Evolutionary conservation across 768 basidiomycete species (phyloP), one percentile per base, ranked within the genome.

Genomic region (Hortiboletus campestris): DNA sequence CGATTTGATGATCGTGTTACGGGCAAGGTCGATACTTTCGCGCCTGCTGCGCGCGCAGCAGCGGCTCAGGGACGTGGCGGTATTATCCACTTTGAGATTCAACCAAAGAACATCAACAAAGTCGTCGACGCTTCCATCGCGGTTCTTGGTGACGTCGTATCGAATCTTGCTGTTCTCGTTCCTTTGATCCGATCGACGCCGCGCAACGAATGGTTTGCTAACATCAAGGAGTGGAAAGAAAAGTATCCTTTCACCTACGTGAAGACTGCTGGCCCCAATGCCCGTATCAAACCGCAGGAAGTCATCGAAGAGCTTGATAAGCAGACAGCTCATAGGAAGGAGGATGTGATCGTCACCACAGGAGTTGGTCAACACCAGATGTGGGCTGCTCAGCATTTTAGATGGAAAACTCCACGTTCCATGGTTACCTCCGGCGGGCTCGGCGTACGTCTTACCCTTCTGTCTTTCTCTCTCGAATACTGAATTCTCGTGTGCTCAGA

Each of bases 361-460:
- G 97, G 97, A 63, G 97, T 99, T 20, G 97, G 97, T 9, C 97
- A 99, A 71, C 97, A 98, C 75, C 96, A 99, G 75, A 98, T 98
- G 97, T 98, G 94, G 94, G 96, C 96, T 2, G 92, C 91, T 40
- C 97, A 99, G 72, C 80, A 88, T 70, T 98, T 84, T 75, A 80
- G 95, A 55, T 99, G 95, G 95, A 89, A 76, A 57, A 75, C 88
- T 46, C 97, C 97, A 0, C 80, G 86, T 40, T 81, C 91, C 44
- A 81, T 98, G 88, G 85, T 96, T 51, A 93, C 94, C 14, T 94
- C 91, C 34, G 96, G 96, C 61, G 96, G 96, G 60, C 82, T 98
- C 19, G 96, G 96, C 6, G 92, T 94, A 73, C 61, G 90, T 82
- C 3, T 57, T 41, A 3, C 20, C 25, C 17, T 34, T 46, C 12